Base-by-base conservation (phyloP, 768 basidiomycete genomes). In the Termitomyces sp. region DNA sequence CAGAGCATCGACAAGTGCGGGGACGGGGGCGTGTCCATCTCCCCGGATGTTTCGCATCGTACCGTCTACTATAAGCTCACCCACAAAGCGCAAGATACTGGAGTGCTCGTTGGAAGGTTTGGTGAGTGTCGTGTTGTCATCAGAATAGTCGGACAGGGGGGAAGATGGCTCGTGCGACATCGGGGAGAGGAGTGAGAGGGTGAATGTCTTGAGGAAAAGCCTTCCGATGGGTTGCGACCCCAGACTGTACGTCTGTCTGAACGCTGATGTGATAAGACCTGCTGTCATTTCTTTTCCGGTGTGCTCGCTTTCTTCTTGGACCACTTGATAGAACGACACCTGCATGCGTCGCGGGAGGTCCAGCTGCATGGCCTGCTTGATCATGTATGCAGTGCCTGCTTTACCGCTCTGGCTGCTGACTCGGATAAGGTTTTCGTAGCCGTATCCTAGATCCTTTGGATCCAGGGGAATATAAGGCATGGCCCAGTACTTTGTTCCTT, bases 321-420 rank as follows among this genome's bases (percentile, higher is more conserved):
- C 76, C 67, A 91, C 76, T 66, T 83, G 77, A 75, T 92, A 93
- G 76, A 93, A 92, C 11, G 82, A 72, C 46, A 90, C 75, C 71
- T 93, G 90, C 88, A 93, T 88, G 61, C 85, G 83, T 50, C 90
- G 81, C 1, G 90, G 90, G 54, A 91, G 77, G 68, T 93, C 91
- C 61, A 93, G 81, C 18, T 77, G 75, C 58, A 93, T 77, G 38
- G 83, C 78, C 63, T 88, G 84, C 70, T 92, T 90, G 74, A 93
- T 79, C 61, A 93, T 79, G 74, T 89, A 90, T 16, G 91, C 87
- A 62, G 92, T 81, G 10, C 90, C 91, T 52, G 90, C 91, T 71
- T 93, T 93, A 59, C 90, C 90, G 36, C 87, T 89, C 67, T 93
- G 90, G 43, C 90, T 89, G 72, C 92, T 92, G 72, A 93, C 91